These are phyloP conservation scores for Aspergillus japonicus DNA, from an alignment of 2,329 filamentous ascomycete genomes.

Conservation along the genomic window DNA sequence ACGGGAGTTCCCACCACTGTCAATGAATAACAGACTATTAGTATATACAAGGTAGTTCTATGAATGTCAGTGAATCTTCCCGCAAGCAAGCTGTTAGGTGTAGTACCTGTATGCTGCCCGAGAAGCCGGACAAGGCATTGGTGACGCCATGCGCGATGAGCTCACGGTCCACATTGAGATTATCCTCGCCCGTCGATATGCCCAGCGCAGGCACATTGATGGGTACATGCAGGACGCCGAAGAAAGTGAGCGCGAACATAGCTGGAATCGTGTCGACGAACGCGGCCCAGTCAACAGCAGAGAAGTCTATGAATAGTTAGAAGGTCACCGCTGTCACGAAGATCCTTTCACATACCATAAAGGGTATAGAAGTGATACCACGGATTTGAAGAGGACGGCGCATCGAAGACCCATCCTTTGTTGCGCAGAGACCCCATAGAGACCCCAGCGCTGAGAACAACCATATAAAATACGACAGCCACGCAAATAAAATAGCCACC, in stretches of 20 bases:
- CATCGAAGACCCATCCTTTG: conserved; percentile 87
- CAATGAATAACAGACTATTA: conserved; percentile 95
- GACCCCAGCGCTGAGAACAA: conserved; percentile 56
- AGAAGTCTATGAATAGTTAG: conserved; percentile 61
- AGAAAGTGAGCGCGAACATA: conserved; percentile 96
- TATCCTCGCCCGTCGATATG: conserved; percentile 86
- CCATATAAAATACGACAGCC: conserved; percentile 56
- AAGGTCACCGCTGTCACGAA: neutral
- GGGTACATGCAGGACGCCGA: conserved; percentile 92
- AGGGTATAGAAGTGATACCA: conserved; percentile 99
- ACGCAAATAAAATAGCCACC: conserved; percentile 85
- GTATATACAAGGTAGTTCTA: conserved; percentile 98
- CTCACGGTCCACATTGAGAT: conserved; percentile 86
- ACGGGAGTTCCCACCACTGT: conserved; percentile 83
- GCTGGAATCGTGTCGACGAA: conserved; percentile 82
- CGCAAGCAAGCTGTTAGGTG: neutral
- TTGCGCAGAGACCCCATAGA: conserved; percentile 66
- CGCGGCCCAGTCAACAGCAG: conserved; percentile 77
- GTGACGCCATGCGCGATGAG: conserved; percentile 90
- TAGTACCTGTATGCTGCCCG: conserved; percentile 73
- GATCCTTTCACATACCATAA: conserved; percentile 65
- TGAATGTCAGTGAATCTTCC: conserved; percentile 23
- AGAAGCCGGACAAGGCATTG: conserved; percentile 82
- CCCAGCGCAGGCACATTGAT: conserved; percentile 96
- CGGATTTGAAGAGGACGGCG: conserved; percentile 77